Evolutionary conservation across 768 basidiomycete genomes (phyloP), one percentile per base, ranked within the genome.

Genomic region (Hygrophorus russula): DNA sequence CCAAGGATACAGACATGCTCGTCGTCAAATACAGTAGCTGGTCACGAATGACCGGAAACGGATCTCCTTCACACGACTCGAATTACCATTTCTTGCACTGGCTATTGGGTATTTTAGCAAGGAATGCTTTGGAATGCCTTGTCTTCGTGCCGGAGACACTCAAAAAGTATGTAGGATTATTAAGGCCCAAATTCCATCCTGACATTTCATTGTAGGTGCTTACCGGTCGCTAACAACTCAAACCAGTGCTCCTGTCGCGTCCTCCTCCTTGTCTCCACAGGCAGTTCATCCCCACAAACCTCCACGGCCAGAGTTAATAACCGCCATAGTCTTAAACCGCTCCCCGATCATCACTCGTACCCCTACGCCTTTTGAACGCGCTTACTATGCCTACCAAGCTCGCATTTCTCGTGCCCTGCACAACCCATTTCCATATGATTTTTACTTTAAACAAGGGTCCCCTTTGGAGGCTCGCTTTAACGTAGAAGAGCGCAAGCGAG

Each of bases 381-480:
- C 87, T 10, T 92, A 85, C 62, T 82, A 86, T 61, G 69, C 74
- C 42, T 93, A 94, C 70, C 85, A 90, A 58, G 69, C 76, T 7
- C 80, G 87, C 34, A 75, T 97, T 56, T 76, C 80, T 54, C 82
- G 87, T 51, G 82, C 91, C 2, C 65, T 97, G 38, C 82, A 83
- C 58, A 88, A 89, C 52, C 92, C 92, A 0, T 81, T 90, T 59
- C 87, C 92, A 13, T 69, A 76, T 46, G 81, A 91, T 37, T 90
- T 94, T 63, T 97, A 93, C 66, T 94, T 94, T 73, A 91, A 91
- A 63, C 80, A 80, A 39, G 92, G 92, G 7, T 86, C 91, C 0
- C 69, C 87, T 12, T 73, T 92, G 24, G 83, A 92, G 59, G 77
- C 79, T 11, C 74, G 84, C 31, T 94, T 90, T 62, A 78, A 71